Percentiles rank a stretch among this genome's conserved stretches.
Conservation (phyloP, 768 basidiomycete species). For the Tylopilus plumbeoviolaceoides region DNA sequence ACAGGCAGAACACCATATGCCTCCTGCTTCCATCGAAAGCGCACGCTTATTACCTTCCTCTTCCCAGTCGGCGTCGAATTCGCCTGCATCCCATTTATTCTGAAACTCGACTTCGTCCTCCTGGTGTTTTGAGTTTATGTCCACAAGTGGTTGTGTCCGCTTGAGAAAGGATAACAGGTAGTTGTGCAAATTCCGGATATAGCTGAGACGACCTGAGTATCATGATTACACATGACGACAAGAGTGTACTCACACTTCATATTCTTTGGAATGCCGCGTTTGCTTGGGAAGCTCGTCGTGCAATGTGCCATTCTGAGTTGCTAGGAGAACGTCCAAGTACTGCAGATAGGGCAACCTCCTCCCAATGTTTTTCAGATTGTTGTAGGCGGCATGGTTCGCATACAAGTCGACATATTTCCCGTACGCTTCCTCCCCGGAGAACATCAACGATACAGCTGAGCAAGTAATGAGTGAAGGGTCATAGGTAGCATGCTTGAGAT, state of each 20-base stretch:
- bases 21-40: constrained; percentile 43
- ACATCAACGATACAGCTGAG: constrained; percentile 74
- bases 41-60: constrained; percentile 38
- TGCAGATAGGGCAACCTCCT: constrained; percentile 88
- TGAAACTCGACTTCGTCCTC: constrained; percentile 69
- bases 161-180: constrained; percentile 87
- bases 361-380: constrained; percentile 82
- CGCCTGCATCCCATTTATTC: constrained; percentile 72
- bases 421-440: constrained; percentile 94
- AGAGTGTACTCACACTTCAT: constrained; percentile 59
- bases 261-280: constrained; percentile 67
- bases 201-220: constrained; percentile 43
- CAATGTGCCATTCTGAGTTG: constrained; percentile 53
- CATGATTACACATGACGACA: constrained; percentile 3
- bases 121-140: constrained; percentile 64
- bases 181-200: constrained; percentile 75
- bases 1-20: constrained; percentile 96
- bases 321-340: constrained; percentile 84
- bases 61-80: constrained; percentile 72
- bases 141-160: constrained; percentile 78
- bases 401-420: constrained; percentile 96
- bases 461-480: constrained; percentile 9
- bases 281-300: constrained; percentile 71
- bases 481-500: neutral
- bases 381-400: constrained; percentile 80